Base-by-base conservation (phyloP, 352 stramenopile genomes). In the Pythium scleroteichum region DNA sequence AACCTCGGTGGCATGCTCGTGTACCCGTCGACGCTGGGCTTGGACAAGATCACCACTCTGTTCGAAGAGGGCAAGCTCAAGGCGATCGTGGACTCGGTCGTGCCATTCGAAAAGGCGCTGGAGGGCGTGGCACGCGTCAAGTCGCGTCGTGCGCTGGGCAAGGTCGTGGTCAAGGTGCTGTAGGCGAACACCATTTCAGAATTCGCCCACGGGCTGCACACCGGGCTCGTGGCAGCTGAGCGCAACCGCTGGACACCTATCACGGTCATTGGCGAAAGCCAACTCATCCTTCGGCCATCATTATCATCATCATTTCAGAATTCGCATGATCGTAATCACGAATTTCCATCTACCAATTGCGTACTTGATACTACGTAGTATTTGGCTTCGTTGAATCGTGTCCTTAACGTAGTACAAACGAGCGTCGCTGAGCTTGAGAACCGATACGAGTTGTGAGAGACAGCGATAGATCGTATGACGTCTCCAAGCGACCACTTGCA, bases 71-170 rank as follows among this genome's bases (percentile, higher is more conserved):
- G 68, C 13, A 68, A 78, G 48, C 22, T 76, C 5, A 69, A 74
- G 27, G 51, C 68, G 27, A 38, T 61, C 0, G 72, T 84, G 13
- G 70, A 76, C 58, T 66, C 63, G 33, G 63, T 80, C 1, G 73
- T 79, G 46, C 53, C 64, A 44, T 81, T 91, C n/a, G 64, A 84
- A 41, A 69, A 75, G 29, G 56, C 72, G 2, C 10, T 68, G 6
- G 77, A 84, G 6, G 82, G 65, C 48, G 73, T 83, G 24, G 41
- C 52, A 9, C 67, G 75, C 24, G 59, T 81, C 3, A 85, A 85
- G 67, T 66, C 54, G 3, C 57, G 68, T 50, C 77, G 73, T 23
- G 71, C 75, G 0, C 66, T 67, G 41, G 74, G 74, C 44, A 61
- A 61, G 42, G 53, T 53, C 17, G 41, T 61, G 9, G 32, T 61